A percentile compares a stretch with the other conserved stretches of the same genome.
phyloP scores from a whole-genome alignment of 331 rosid genomes.

The Phaseolus coccineus region DNA sequence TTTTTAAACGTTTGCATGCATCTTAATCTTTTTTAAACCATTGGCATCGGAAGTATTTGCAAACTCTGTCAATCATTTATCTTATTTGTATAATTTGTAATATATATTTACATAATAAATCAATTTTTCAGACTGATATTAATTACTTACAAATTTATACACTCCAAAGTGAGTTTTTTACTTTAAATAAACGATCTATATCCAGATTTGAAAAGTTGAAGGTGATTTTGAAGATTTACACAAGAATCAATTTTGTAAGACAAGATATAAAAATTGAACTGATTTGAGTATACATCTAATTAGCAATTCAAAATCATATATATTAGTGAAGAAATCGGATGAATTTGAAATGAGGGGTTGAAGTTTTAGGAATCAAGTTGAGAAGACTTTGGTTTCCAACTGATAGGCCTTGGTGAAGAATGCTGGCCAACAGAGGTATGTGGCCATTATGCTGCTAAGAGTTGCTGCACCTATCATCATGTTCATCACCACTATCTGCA shows the following conservation, averaged over 20 bases:
- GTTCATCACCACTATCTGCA: constrained; percentile 96
- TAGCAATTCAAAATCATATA: background rate
- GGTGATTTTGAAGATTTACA: too few species aligned
- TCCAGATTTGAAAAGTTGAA: background rate
- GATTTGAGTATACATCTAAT: too few species aligned
- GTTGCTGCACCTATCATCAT: constrained; percentile 95
- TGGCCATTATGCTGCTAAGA: constrained; percentile 83
- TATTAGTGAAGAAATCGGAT: background rate
- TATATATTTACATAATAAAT: too few species aligned
- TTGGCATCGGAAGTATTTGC: too few species aligned
- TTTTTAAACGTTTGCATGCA: too few species aligned
- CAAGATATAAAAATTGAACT: too few species aligned
- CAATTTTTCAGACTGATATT: background rate
- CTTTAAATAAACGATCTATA: too few species aligned
- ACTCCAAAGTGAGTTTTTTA: background rate
- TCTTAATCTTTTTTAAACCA: too few species aligned
- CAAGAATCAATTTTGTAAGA: too few species aligned
- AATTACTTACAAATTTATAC: background rate
- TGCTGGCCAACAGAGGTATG: constrained; percentile 88
- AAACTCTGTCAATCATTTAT: too few species aligned
- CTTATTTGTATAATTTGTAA: too few species aligned
- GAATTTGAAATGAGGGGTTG: background rate
- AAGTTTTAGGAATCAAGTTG: constrained; percentile 17
- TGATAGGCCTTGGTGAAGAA: constrained; percentile 93
- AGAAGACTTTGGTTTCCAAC: constrained; percentile 74